Base-by-base conservation (phyloP, 495 filamentous ascomycete genomes). In the Mytilinidion resinicola region DNA sequence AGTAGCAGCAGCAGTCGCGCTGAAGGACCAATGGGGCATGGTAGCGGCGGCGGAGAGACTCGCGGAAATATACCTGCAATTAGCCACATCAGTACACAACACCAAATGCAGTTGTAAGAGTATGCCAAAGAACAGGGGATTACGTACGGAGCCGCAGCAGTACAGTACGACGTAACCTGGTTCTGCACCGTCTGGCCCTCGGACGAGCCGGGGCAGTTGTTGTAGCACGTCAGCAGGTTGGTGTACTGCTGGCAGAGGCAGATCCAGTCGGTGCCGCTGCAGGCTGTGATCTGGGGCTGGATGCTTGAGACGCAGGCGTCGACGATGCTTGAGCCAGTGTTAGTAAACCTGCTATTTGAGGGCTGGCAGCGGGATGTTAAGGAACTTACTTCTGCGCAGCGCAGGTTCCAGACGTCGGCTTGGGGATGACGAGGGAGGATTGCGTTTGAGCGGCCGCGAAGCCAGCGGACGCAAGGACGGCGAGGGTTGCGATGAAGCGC, bases 191-290 rank as follows among this genome's bases (percentile, higher is more conserved):
- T 35, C 11, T 48, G 0, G 10, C 25, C 39, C 21, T 56, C 53
- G 8, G 55, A 49, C 35, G 51, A 35, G 36, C 54, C 17, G 12
- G 68, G 66, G 67, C 70, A 72, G 67, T 69, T 69, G 64, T 72
- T 69, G 56, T 65, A 72, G 68, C 70, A 68, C 46, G 64, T 69
- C 55, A 70, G 20, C 35, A 70, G 59, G 52, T 62, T 62, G 35
- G 60, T 60, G 54, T 67, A 65, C 19, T 66, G 35, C 11, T 59
- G 53, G 63, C 70, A 73, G 3, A 71, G 46, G 64, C 70, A 73
- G 46, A 62, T 59, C 67, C 67, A 73, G 63, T 71, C 70, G 51
- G 65, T 71, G 48, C 42, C 53, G 4, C 44, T 41, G 67, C 70
- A 73, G 20, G 53, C 44, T 30, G 62, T 52, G 60, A 70, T 43